Evolutionary conservation across 148 eudicot genomes (phyloP), one percentile per base, ranked within the genome.

Genomic region (Rhododendron simsii): DNA sequence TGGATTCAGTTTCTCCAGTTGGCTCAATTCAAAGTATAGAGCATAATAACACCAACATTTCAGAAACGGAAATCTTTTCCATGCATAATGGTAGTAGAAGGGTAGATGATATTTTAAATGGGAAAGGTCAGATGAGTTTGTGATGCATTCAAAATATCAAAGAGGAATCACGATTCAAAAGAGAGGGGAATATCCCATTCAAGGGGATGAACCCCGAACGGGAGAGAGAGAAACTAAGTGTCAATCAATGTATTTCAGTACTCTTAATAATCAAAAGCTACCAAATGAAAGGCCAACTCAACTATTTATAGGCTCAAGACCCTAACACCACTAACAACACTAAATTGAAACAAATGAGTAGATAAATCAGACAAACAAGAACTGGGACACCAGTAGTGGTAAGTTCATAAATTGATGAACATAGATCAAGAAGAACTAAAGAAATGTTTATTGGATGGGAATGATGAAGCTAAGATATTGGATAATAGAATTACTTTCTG

Each of bases 401-500:
- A 55, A 30, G 45, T 47, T 23, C 26, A 63, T 0, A 30, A 39
- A 37, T 28, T 20, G 15, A 41, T 26, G 50, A 59, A 39, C 16
- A 77, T 23, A 59, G 84, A 37, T 35, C 13, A 35, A 39, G 82
- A 47, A 78, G 16, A 78, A n/a, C 51, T 61, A 51, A 78, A 23
- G 73, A 55, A 85, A 78, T 35, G 47, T 44, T 39, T 83, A 86
- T 55, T 6, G 1, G 48, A 35, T 5, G 71, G 53, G 51, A 76
- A 4, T 77, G 26, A 85, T 3, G 33, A 57, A 33, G 50, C 69
- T 47, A 76, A 71, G 53, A 51, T 2, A 41, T 44, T 37, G 53
- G 33, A 81, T 74, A 74, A 65, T 67, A 18, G 53, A 57, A 82
- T 91, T 97, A 97, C 99, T 90, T 92, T 97, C 87, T 90, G 96